These are phyloP conservation scores for Daedaleopsis sinensis DNA, from an alignment of 768 basidiomycete species.

Conservation along the genomic window DNA sequence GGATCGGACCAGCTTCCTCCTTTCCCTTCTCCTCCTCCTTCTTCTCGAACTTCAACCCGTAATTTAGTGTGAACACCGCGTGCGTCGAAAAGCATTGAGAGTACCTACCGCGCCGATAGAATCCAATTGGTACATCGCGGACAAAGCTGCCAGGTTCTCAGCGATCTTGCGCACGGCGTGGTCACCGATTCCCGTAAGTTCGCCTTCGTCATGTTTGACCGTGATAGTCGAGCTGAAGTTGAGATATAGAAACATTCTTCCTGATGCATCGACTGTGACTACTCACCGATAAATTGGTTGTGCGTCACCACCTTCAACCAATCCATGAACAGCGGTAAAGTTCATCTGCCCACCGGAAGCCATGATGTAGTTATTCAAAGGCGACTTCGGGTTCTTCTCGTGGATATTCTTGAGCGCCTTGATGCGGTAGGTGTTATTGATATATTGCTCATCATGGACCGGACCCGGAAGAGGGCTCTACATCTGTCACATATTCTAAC, in stretches of 20 bases:
- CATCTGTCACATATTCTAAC: too few relatives aligned
- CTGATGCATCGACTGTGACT: background rate
- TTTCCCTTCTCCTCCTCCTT: constrained; percentile 15
- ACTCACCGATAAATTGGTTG: constrained; percentile 50
- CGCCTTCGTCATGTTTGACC: constrained; percentile 11
- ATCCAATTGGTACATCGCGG: constrained; percentile 73
- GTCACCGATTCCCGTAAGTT: constrained; percentile 28
- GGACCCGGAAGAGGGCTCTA: constrained; percentile 37
- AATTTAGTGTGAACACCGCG: background rate
- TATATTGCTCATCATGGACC: constrained; percentile 39
- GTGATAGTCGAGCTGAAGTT: constrained; percentile 43
- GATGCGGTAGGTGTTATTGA: constrained; percentile 31
- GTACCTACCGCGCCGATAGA: constrained; percentile 61
- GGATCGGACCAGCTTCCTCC: constrained; percentile 10
- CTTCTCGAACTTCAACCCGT: constrained; percentile 11
- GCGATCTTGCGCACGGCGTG: constrained; percentile 65
- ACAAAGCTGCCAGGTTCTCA: constrained; percentile 74
- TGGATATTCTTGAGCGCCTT: constrained; percentile 34
- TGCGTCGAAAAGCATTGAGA: background rate
- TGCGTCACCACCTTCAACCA: constrained; percentile 24
- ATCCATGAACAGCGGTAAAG: constrained; percentile 36
- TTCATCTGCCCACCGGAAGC: constrained; percentile 25
- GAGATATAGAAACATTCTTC: background rate
- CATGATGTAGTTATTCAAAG: constrained; percentile 47
- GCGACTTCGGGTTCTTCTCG: constrained; percentile 53